phyloP scores from a whole-genome alignment of 106 monocot genomes.

The Dendrobium nobile region DNA sequence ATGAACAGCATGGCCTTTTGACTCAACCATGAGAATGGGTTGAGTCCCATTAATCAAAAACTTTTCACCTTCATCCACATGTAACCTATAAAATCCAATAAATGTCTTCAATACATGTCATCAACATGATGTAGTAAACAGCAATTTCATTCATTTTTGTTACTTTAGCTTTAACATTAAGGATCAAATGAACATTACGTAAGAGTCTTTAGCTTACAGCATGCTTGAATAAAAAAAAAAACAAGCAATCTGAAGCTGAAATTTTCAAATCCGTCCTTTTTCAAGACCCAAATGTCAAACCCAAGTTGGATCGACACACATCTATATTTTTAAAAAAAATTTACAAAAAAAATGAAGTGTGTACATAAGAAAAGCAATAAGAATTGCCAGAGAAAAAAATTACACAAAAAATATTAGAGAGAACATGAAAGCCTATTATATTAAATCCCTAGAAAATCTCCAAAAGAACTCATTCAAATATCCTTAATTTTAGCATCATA shows the following conservation, averaged over 20 bases:
- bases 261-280: background rate
- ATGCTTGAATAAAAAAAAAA: background rate
- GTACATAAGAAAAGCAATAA: too few relatives aligned
- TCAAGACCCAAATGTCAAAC: too few relatives aligned
- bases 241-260: background rate
- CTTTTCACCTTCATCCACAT: constrained; percentile 51
- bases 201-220: background rate
- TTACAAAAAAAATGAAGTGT: too few relatives aligned
- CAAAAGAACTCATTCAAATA: too few relatives aligned
- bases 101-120: background rate
- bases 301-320: too few relatives aligned
- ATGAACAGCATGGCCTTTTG: constrained; percentile 91
- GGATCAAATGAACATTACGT: background rate
- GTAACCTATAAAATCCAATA: constrained; percentile 37
- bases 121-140: background rate
- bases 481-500: too few relatives aligned
- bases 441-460: too few relatives aligned
- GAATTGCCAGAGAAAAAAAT: too few relatives aligned
- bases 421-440: too few relatives aligned
- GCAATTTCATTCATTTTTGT: background rate
- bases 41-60: constrained; percentile 29
- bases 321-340: too few relatives aligned
- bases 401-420: too few relatives aligned
- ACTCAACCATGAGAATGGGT: constrained; percentile 59
- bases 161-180: background rate